A percentile compares a stretch with the other conserved stretches of the same genome.
Conservation (phyloP, 345 rosid species). For the Cochlearia excelsa region DNA sequence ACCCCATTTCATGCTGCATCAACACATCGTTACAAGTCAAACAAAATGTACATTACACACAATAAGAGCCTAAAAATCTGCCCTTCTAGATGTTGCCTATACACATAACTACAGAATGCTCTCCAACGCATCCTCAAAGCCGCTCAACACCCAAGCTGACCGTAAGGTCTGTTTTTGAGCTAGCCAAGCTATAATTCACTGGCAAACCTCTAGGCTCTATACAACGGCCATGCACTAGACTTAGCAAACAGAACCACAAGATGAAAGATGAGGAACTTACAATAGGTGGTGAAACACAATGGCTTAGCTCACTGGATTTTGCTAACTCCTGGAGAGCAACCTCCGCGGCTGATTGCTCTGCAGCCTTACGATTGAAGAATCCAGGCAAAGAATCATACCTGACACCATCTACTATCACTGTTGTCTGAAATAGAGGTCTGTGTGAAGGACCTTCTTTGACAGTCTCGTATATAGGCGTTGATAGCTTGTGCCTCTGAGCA, state of each 20-base stretch:
- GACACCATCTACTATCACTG: slow-evolving; percentile 58
- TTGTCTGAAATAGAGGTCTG: slow-evolving; percentile 64
- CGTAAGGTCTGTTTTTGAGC: too few relatives aligned
- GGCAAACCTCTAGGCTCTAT: too few relatives aligned
- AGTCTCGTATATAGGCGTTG: slow-evolving; percentile 80
- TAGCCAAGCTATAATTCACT: too few relatives aligned
- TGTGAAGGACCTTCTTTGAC: slow-evolving; percentile 90
- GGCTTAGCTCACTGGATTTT: slow-evolving; percentile 52
- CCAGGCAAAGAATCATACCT: slow-evolving; percentile 78
- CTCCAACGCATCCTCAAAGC: too few relatives aligned
- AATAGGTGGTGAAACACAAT: slow-evolving; percentile 44
- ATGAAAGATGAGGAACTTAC: slow-evolving; percentile 51
- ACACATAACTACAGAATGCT: too few relatives aligned
- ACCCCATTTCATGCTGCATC: slow-evolving; percentile 75
- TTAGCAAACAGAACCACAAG: not conserved
- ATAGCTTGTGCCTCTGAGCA: slow-evolving; percentile 63
- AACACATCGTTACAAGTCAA: slow-evolving; percentile 20
- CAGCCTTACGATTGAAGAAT: slow-evolving; percentile 88
- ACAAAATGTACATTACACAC: not conserved
- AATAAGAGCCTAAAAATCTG: slow-evolving; percentile 2
- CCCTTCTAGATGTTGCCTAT: not conserved
- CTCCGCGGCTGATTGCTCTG: slow-evolving; percentile 97
- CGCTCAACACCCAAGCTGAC: too few relatives aligned
- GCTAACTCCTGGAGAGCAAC: slow-evolving; percentile 72
- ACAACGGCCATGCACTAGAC: too few relatives aligned